These are phyloP conservation scores for Geotrichum siamense DNA, from an alignment of 1,139 yeast species.

Conservation along the genomic window DNA sequence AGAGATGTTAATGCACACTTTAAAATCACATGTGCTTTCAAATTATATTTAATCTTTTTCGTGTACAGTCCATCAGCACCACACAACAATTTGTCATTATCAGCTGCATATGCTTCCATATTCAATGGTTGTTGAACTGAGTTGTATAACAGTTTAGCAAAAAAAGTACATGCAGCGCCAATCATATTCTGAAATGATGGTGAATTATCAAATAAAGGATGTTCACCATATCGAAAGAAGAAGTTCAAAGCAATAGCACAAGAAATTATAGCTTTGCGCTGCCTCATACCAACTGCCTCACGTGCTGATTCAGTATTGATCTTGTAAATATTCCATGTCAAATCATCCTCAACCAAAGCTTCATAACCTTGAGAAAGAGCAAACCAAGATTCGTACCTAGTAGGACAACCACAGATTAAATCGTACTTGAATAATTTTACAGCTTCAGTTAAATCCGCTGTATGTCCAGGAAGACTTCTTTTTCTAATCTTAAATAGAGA, in stretches of 20 bases:
- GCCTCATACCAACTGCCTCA: conserved; percentile 53
- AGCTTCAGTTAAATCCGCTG: conserved; percentile 73
- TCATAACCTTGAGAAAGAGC: conserved; percentile 77
- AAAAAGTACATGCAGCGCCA: conserved; percentile 47
- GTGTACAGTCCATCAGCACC: conserved; percentile 26
- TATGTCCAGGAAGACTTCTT: conserved; percentile 66
- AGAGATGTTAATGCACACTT: conserved; percentile 26
- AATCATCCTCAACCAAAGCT: conserved; percentile 74
- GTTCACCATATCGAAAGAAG: conserved; percentile 30
- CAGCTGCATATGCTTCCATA: conserved; percentile 33
- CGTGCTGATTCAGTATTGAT: conserved; percentile 60
- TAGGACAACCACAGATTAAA: conserved; percentile 50
- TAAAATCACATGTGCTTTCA: conserved; percentile 21
- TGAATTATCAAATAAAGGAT: conserved; percentile 20
- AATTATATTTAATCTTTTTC: conserved; percentile 28
- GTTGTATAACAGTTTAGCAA: conserved; percentile 56
- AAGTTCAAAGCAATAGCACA: conserved; percentile 69
- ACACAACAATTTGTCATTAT: conserved; percentile 26
- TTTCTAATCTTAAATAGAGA: conserved; percentile 60
- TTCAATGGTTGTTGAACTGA: conserved; percentile 57
- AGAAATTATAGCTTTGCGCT: conserved; percentile 63
- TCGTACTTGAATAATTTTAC: conserved; percentile 60
- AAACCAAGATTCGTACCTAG: conserved; percentile 80
- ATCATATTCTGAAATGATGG: conserved; percentile 36
- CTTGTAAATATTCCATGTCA: conserved; percentile 87